Percentiles rank a stretch among this genome's conserved stretches.
These are phyloP conservation scores for Corrigiola litoralis DNA, from an alignment of 179 eudicot genomes.

Conservation along the genomic window DNA sequence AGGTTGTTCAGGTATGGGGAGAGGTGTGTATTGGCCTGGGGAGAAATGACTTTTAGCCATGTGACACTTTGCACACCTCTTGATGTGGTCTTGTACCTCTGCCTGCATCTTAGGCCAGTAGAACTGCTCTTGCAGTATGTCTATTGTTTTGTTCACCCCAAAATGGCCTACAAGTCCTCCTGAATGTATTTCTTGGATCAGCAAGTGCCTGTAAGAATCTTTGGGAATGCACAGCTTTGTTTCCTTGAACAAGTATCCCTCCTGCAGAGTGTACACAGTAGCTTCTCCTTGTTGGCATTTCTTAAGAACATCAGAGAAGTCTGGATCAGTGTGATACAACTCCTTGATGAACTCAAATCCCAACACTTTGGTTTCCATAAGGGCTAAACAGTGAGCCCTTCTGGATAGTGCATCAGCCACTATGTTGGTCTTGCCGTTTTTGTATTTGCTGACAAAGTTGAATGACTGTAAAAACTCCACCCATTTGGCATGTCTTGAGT, in stretches of 20 bases:
- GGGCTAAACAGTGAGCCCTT: background rate
- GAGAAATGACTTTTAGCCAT: no score
- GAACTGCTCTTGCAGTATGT: background rate
- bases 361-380: background rate
- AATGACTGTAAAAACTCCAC: background rate
- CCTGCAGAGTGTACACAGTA: background rate
- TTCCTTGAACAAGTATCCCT: background rate
- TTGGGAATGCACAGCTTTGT: background rate
- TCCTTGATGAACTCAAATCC: background rate
- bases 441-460: background rate
- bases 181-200: background rate
- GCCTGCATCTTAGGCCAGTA: no score
- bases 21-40: no score
- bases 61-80: background rate
- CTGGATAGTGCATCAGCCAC: background rate
- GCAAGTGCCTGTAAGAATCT: background rate
- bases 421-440: background rate
- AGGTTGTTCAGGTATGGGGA: background rate
- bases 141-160: no score
- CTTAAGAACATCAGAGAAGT: background rate
- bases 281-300: background rate
- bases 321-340: background rate
- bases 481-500: background rate
- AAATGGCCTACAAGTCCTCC: no score
- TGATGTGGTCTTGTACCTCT: background rate